Conservation (phyloP, 805 yeast genomes). For the Starmerella sirachaensis region DNA sequence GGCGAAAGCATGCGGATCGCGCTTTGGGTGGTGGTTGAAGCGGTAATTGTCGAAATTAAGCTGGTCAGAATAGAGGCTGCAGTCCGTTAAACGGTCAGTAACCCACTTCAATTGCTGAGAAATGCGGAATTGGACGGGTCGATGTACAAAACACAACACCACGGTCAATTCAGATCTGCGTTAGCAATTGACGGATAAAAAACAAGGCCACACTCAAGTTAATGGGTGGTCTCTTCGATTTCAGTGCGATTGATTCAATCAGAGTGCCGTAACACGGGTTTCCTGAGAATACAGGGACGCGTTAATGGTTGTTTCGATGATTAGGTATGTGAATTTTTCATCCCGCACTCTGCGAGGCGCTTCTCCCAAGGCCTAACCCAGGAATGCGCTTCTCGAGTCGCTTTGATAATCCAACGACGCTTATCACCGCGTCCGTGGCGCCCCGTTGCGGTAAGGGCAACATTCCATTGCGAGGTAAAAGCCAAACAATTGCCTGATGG, state of each 20-base stretch:
- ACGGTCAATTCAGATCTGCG: background rate
- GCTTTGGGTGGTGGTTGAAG: background rate
- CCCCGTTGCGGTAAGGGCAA: conserved; percentile 8
- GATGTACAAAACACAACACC: no score
- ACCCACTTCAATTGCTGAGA: background rate
- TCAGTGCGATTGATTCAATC: background rate
- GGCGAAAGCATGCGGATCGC: conserved; percentile 26
- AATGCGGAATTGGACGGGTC: background rate
- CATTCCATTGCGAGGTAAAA: background rate
- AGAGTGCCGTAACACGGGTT: conserved; percentile 1
- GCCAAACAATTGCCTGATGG: background rate
- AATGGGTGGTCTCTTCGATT: conserved; percentile 16
- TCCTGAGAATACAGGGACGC: conserved; percentile 1
- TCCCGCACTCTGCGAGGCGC: background rate
- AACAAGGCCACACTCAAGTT: conserved; percentile 17
- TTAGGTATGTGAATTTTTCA: conserved; percentile 18
- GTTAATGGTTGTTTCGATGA: conserved; percentile 8
- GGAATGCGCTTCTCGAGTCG: conserved; percentile 16
- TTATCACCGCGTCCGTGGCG: conserved; percentile 11
- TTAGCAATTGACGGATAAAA: conserved; percentile 4
- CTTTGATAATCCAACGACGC: conserved; percentile 11
- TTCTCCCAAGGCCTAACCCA: conserved; percentile 3
- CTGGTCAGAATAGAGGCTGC: no score
- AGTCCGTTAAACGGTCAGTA: no score
- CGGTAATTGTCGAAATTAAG: conserved; percentile 12